Evolutionary conservation across 1,284 basidiomycete genomes (phyloP), one percentile per base, ranked within the genome.

Genomic region (Ustilago hordei): DNA sequence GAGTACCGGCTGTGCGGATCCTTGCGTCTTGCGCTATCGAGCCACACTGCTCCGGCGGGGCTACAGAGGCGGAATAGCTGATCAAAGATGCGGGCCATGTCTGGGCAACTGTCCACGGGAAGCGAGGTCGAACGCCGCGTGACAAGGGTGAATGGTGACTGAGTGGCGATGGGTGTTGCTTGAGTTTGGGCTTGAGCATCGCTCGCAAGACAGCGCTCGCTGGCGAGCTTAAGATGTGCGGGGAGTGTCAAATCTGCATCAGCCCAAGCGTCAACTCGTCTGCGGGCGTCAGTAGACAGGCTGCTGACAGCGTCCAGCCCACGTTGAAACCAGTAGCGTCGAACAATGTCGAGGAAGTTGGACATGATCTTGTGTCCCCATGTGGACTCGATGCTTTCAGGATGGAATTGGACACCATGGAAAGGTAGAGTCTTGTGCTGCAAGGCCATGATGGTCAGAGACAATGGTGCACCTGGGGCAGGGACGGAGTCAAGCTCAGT

Each of bases 391-490:
- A 86, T 81, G 31, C 81, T 84, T 59, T 86, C 95, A 1, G 95
- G 96, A 85, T 98, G 96, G 82, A 97, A 98, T 84, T 98, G 95
- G 2, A 98, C 95, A 3, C 93, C 94, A 91, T 92, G 95, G 78
- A 95, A 93, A 0, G 95, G 84, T 3, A 75, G 50, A 1, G 69
- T 61, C 38, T 60, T 75, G 60, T 86, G 84, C 53, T 81, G 71
- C 36, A 86, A 58, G 1, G 75, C 82, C 69, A 85, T 78, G n/a
- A 85, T 75, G 17, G 78, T 71, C 3, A 57, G 53, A 7, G 76
- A 70, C 2, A 41, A 31, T 9, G 43, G n/a, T 12, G 28, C 32
- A 19, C 64, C 71, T 5, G 23, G 12, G 4, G n/a, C 32, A 8
- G 8, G 23, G 5, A 43, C 19, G 15, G 28, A 7, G 43, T 52